Base-by-base conservation (phyloP, 768 basidiomycete genomes). In the Lactarius psammicola region DNA sequence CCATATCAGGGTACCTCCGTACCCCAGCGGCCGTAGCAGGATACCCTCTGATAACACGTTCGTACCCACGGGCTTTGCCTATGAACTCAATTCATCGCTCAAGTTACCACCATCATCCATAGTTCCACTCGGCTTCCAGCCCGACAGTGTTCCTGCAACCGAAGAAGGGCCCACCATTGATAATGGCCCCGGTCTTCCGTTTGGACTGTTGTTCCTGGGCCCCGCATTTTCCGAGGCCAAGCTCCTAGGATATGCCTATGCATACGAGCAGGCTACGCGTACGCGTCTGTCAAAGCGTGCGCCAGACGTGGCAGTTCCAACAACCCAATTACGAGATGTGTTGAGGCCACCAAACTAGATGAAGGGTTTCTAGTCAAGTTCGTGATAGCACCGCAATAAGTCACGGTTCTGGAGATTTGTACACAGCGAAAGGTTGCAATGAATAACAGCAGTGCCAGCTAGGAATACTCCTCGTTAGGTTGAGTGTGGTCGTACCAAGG, bases 191-290 rank as follows among this genome's bases (percentile, higher is more conserved):
- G 78, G 79, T 34, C 54, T 80, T 49, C 79, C 80, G 0, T 78
- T 79, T 36, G 79, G 80, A 7, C 69, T 82, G 40, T 73, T 77
- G 57, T 82, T 82, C 70, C 68, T 80, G 51, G 80, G 82, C 31
- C 79, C 79, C 30, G 80, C 78, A 9, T 83, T 76, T 70, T 79
- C 76, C 75, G 80, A 83, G 65, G 78, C 75, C 60, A 71, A 76
- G 34, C 74, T 83, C 18, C 71, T 82, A 18, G 69, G 74, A n/a
- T 76, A 75, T 56, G 80, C 80, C 28, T 82, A 79, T 69, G 81
- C 82, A 26, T 82, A 78, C 63, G 82, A 82, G 73, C 87, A 88
- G 72, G 80, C 78, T 66, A 88, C 87, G 4, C 77, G 83, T 63
- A 82, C 80, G 1, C 73, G 86, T 18, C 71, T 86, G 59, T 72